A percentile compares a stretch with the other conserved stretches of the same genome.
These are phyloP conservation scores for Saccharomycopsis lassenensis DNA, from an alignment of 805 yeast species.

Conservation along the genomic window DNA sequence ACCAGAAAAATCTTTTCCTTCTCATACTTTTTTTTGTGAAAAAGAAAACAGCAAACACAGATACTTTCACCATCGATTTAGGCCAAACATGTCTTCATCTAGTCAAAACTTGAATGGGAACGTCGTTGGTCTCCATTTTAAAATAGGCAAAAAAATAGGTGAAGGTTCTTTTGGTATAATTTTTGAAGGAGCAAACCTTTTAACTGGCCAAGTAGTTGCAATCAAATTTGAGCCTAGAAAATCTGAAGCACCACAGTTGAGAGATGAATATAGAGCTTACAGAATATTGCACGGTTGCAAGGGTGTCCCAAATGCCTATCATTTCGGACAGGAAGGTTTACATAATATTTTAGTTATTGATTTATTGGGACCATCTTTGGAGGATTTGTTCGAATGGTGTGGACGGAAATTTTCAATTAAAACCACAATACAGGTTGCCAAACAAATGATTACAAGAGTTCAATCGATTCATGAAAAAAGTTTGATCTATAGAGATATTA, in stretches of 20 bases:
- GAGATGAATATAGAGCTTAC: conserved; percentile 74
- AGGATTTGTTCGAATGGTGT: conserved; percentile 83
- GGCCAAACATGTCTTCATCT: too few species aligned
- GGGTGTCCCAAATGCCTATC: conserved; percentile 77
- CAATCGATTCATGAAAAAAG: conserved; percentile 69
- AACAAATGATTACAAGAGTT: conserved; percentile 65
- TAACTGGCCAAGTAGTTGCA: conserved; percentile 52
- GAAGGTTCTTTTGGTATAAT: conserved; percentile 83
- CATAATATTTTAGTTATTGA: conserved; percentile 71
- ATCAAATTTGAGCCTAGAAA: conserved; percentile 74
- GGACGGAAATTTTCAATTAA: conserved; percentile 61
- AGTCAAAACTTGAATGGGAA: conserved; percentile 21
- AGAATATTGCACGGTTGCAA: conserved; percentile 55
- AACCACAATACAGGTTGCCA: conserved; percentile 65
- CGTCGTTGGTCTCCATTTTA: conserved; percentile 50
- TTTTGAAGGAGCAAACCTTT: conserved; percentile 67
- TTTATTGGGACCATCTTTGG: conserved; percentile 68
- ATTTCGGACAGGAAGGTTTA: conserved; percentile 78
- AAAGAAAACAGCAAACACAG: too few species aligned
- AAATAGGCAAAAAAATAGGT: conserved; percentile 74
- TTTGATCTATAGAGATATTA: conserved; percentile 69
- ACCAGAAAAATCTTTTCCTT: too few species aligned
- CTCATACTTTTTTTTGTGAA: too few species aligned
- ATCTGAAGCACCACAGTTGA: conserved; percentile 73
- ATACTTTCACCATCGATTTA: too few species aligned